Evolutionary conservation across 2,329 filamentous ascomycete species (phyloP).

Genomic region (Colletotrichum horii): DNA sequence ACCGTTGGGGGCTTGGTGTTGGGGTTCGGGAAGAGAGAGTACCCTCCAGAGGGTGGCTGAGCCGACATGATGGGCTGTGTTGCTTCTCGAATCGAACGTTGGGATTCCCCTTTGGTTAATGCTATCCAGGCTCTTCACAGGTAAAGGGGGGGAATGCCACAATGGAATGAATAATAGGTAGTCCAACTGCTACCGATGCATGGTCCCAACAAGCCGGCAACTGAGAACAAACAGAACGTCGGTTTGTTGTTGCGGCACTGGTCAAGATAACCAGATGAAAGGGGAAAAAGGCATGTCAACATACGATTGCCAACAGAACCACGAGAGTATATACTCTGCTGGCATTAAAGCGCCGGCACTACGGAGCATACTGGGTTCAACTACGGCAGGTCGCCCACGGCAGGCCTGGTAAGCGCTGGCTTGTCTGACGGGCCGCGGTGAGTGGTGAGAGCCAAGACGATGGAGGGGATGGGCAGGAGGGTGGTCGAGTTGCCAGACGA

Average conservation of each 20-base stretch:
- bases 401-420: slow-evolving; percentile 22
- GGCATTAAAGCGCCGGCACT: not conserved
- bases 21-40: slow-evolving; percentile 63
- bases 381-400: slow-evolving; percentile 1
- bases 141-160: not conserved
- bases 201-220: slow-evolving; percentile 1
- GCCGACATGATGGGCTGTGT: slow-evolving; percentile 39
- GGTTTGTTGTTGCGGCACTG: not conserved
- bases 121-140: not conserved
- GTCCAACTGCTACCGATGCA: slow-evolving; percentile 16
- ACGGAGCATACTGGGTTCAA: not conserved
- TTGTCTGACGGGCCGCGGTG: not conserved
- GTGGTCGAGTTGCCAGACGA: slow-evolving; percentile 5
- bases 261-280: not conserved
- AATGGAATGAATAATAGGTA: slow-evolving; percentile 14
- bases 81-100: not conserved
- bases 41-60: slow-evolving; percentile 47
- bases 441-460: slow-evolving; percentile 16
- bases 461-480: slow-evolving; percentile 8
- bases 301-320: not conserved
- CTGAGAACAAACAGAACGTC: not conserved
- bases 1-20: slow-evolving; percentile 45
- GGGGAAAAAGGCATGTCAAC: not conserved
- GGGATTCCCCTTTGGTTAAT: not conserved
- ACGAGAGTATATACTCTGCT: slow-evolving; percentile 22